A percentile compares a stretch with the other conserved stretches of the same genome.
Conservation (phyloP, 495 filamentous ascomycete genomes). For the Chlorociboria aeruginascens region DNA sequence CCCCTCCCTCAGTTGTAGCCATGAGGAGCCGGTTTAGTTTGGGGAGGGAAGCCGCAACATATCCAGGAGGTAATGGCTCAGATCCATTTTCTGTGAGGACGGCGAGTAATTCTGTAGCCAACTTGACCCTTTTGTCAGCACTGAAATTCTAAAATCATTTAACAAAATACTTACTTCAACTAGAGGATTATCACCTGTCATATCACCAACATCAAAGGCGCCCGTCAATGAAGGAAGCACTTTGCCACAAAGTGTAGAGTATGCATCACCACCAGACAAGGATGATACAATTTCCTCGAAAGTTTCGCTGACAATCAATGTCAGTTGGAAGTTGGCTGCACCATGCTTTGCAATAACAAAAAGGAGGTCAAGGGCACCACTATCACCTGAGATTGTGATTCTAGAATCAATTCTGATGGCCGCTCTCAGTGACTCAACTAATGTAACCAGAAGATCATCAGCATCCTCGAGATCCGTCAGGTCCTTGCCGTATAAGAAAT, state of each 20-base stretch:
- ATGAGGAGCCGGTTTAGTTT: slow-evolving; percentile 76
- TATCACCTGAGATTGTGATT: slow-evolving; percentile 53
- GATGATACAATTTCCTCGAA: slow-evolving; percentile 75
- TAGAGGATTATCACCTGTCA: slow-evolving; percentile 73
- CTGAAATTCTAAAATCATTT: not conserved
- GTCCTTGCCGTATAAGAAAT: slow-evolving; percentile 67
- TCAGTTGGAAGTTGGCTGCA: slow-evolving; percentile 76
- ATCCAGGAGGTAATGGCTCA: slow-evolving; percentile 74
- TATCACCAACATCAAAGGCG: slow-evolving; percentile 74
- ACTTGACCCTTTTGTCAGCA: slow-evolving; percentile 25
- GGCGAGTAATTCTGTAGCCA: slow-evolving; percentile 74
- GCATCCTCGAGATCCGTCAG: slow-evolving; percentile 69
- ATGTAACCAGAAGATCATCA: slow-evolving; percentile 81
- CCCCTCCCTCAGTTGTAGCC: slow-evolving; percentile 64
- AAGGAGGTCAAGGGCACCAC: slow-evolving; percentile 66
- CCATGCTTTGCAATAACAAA: slow-evolving; percentile 84
- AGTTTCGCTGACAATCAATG: slow-evolving; percentile 70
- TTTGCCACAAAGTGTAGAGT: slow-evolving; percentile 71
- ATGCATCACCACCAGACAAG: slow-evolving; percentile 56
- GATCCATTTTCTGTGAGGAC: slow-evolving; percentile 71
- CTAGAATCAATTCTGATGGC: slow-evolving; percentile 66
- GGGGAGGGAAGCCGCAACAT: slow-evolving; percentile 73
- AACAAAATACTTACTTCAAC: slow-evolving; percentile 42
- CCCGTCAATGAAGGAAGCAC: slow-evolving; percentile 78
- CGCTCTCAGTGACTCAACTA: slow-evolving; percentile 78